A percentile compares a stretch with the other conserved stretches of the same genome.
These are phyloP conservation scores for Lotus japonicus DNA, from an alignment of 306 rosid species.

Conservation along the genomic window DNA sequence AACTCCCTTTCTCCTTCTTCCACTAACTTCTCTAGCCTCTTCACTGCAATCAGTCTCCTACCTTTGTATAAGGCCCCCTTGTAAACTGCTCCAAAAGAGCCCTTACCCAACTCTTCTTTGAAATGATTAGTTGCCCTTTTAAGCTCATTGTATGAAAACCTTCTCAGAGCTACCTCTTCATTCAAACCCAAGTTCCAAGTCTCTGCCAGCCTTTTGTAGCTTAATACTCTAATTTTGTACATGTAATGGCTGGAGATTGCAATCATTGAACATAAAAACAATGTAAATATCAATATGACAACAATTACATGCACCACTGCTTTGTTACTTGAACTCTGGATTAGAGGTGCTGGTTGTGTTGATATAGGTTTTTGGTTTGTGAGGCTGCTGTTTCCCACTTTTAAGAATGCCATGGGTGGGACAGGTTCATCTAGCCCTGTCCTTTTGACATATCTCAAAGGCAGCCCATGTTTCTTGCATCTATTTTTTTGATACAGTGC, in stretches of 20 bases:
- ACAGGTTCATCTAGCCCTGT: fast-evolving
- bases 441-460: constrained; percentile 27
- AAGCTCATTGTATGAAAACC: constrained; percentile 29
- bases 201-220: constrained; percentile 25
- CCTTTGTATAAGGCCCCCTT: constrained; percentile 23
- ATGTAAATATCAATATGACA: neutral
- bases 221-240: constrained; percentile 23
- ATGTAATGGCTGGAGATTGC: constrained; percentile 1
- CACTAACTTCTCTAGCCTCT: constrained; percentile 27
- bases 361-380: neutral
- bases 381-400: constrained; percentile 12
- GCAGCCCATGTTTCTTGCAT: constrained; percentile 22
- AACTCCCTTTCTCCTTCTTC: constrained; percentile 41
- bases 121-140: constrained; percentile 28
- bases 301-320: constrained; percentile 7
- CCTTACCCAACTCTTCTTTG: constrained; percentile 30
- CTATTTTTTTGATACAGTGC: neutral
- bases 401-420: neutral
- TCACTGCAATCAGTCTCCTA: constrained; percentile 22
- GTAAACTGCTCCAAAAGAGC: constrained; percentile 34
- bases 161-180: constrained; percentile 21
- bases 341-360: neutral
- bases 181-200: constrained; percentile 16
- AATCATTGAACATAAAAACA: constrained; percentile 3
- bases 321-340: constrained; percentile 15